phyloP scores from a whole-genome alignment of 805 yeast genomes.

The Kuraishia cidri region DNA sequence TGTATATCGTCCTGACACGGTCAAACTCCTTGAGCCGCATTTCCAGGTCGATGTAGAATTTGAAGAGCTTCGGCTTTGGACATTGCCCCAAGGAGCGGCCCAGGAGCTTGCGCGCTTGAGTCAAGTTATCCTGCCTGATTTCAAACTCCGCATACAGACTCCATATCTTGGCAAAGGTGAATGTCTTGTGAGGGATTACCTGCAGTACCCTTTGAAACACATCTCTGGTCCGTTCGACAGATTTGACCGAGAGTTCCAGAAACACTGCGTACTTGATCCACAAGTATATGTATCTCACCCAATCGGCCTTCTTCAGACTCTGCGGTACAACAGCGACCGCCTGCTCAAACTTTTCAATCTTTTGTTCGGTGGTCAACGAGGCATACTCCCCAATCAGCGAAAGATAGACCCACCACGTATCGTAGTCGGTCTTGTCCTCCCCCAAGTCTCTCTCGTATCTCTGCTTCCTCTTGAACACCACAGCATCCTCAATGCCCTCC shows the following conservation, averaged over 20 bases:
- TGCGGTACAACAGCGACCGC: constrained; percentile 33
- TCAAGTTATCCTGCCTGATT: constrained; percentile 46
- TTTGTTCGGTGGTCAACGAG: constrained; percentile 14
- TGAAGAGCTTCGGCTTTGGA: constrained; percentile 51
- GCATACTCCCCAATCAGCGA: constrained; percentile 35
- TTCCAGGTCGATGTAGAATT: constrained; percentile 63
- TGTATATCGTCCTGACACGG: constrained; percentile 66
- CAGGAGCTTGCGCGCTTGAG: constrained; percentile 53
- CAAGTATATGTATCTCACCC: constrained; percentile 65
- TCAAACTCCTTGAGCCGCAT: constrained; percentile 67
- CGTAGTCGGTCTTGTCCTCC: constrained; percentile 49
- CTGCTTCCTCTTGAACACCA: constrained; percentile 43
- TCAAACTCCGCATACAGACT: constrained; percentile 62
- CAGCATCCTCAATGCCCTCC: constrained; percentile 41
- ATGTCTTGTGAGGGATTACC: constrained; percentile 44
- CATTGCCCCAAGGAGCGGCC: constrained; percentile 67
- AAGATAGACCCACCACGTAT: constrained; percentile 77
- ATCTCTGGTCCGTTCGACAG: constrained; percentile 35
- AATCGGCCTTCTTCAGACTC: constrained; percentile 25
- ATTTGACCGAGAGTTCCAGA: constrained; percentile 41
- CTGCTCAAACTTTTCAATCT: constrained; percentile 28
- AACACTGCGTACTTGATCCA: constrained; percentile 62
- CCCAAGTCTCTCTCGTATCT: constrained; percentile 32
- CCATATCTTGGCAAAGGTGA: constrained; percentile 76
- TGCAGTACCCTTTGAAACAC: constrained; percentile 42